phyloP scores from a whole-genome alignment of 306 rosid species.

The Cicer pinnatifidum region DNA sequence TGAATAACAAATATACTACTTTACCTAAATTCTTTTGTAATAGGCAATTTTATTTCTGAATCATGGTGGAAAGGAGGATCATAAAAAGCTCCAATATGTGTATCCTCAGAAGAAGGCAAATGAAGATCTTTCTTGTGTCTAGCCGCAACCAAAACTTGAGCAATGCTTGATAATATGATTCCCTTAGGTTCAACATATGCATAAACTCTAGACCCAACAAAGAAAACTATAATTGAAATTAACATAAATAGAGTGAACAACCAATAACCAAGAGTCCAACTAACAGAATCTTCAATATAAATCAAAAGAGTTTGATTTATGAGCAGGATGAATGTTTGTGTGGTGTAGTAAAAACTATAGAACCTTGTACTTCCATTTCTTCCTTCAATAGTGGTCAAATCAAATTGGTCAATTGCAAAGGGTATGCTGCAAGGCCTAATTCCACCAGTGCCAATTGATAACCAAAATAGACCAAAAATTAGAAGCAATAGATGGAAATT shows the following conservation, averaged over 20 bases:
- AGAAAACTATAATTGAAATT: constrained; percentile 51
- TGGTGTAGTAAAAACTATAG: constrained; percentile 58
- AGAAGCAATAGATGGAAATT: constrained; percentile 47
- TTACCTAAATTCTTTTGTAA: constrained; percentile 58
- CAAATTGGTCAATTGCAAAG: constrained; percentile 59
- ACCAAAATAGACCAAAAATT: constrained; percentile 47
- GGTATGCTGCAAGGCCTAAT: constrained; percentile 51
- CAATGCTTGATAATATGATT: constrained; percentile 50
- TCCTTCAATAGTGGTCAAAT: constrained; percentile 56
- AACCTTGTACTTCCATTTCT: constrained; percentile 55
- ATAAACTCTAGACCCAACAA: constrained; percentile 55
- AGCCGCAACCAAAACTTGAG: constrained; percentile 60
- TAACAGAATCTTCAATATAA: constrained; percentile 60
- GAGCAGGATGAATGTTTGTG: constrained; percentile 48
- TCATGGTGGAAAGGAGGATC: constrained; percentile 51
- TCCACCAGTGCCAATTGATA: constrained; percentile 47
- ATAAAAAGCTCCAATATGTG: constrained; percentile 22
- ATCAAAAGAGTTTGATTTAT: constrained; percentile 55
- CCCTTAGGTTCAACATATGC: constrained; percentile 52
- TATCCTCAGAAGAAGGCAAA: constrained; percentile 33
- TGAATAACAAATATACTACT: too few relatives aligned
- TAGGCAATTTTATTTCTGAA: constrained; percentile 50
- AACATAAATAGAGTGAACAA: constrained; percentile 54
- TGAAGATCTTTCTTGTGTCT: constrained; percentile 53
- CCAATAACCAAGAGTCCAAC: constrained; percentile 74